phyloP scores from a whole-genome alignment of 306 rosid genomes.

The Inga oerstediana region DNA sequence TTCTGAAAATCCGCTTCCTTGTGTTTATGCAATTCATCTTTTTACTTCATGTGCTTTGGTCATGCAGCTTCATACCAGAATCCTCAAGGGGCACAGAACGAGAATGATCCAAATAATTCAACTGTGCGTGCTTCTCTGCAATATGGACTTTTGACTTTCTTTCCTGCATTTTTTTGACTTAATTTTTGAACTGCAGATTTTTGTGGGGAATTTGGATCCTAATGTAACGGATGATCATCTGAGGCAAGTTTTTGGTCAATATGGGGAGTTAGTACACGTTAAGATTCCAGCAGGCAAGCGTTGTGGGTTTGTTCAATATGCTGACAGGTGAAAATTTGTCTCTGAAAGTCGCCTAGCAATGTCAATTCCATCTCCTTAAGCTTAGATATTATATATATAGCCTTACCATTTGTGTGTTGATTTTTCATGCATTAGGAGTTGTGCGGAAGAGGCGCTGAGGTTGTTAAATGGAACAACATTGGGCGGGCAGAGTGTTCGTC shows the following conservation, averaged over 20 bases:
- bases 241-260: conserved; percentile 84
- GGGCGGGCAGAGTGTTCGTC: conserved; percentile 91
- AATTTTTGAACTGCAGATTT: conserved; percentile 59
- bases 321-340: conserved; percentile 60
- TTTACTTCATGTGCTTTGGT: conserved; percentile 41
- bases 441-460: conserved; percentile 86
- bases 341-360: neutral
- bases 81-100: conserved; percentile 77
- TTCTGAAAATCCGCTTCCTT: neutral
- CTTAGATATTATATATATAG: neutral
- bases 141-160: conserved; percentile 8
- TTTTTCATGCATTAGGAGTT: conserved; percentile 57
- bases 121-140: conserved; percentile 72
- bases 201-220: conserved; percentile 94
- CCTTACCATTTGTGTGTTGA: neutral
- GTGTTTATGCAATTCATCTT: conserved; percentile 8
- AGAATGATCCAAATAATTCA: conserved; percentile 89
- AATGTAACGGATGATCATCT: conserved; percentile 83
- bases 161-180: conserved; percentile 30
- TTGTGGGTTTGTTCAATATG: conserved; percentile 95
- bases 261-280: conserved; percentile 87
- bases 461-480: conserved; percentile 62
- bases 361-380: neutral
- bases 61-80: conserved; percentile 89
- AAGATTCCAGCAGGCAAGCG: conserved; percentile 97